Base-by-base conservation (phyloP, 176 grass and related monocot species). In the Oryza coarctata region DNA sequence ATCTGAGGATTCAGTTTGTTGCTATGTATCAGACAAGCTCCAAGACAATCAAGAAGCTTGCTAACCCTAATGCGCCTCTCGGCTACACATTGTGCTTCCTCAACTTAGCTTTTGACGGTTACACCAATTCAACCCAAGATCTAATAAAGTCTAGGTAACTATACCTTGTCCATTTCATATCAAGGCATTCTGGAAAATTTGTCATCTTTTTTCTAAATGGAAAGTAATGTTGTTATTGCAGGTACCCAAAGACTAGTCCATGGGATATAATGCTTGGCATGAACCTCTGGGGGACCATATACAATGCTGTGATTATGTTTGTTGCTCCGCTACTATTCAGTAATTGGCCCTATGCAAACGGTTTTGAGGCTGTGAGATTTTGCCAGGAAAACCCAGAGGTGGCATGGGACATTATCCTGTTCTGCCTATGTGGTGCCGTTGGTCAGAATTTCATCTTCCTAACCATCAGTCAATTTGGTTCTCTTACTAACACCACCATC, bases 221-320 rank as follows among this genome's bases (percentile, higher is more conserved):
- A 44, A 70, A 47, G 22, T 40, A 62, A 75, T 83, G 1, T 61
- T 11, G 45, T 74, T 86, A 29, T 44, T 78, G 33, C 77, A 99
- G 93, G 81, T 94, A 83, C 78, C 97, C 93, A 39, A 94, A 99
- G 66, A 99, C 97, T 34, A 96, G 71, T 35, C 93, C 97, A 44
- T 96, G 93, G 97, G 97, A 94, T 70, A 99, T 99, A 85, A 99
- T 99, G 97, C 80, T 99, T 67, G 97, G 97, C 39, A 99, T 96
- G 97, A 99, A 99, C 85, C 82, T 99, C 29, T 99, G 97, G 93
- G 97, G 93, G 43, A 99, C 76, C 57, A 87, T 99, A 83, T 99
- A 99, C 65, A 96, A 96, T 75, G 77, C 85, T 68, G 34, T 94
- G 44, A 90, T 93, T 81, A 96, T 96, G 93, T 99, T 99, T 88